A percentile compares a stretch with the other conserved stretches of the same genome.
phyloP scores from a whole-genome alignment of 768 basidiomycete species.

The Phlegmacium glaucopus region DNA sequence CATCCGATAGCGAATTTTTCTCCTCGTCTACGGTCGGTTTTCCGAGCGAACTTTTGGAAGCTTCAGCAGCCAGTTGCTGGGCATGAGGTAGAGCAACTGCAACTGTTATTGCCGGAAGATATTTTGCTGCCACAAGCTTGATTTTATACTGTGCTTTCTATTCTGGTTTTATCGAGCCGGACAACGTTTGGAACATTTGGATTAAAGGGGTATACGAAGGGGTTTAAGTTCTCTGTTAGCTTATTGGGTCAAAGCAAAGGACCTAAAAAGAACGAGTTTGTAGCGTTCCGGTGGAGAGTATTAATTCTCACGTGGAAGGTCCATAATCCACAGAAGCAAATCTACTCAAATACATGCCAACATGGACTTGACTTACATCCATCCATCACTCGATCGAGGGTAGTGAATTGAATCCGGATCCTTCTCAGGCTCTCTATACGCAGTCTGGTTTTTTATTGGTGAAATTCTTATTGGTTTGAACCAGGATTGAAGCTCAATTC shows the following conservation, averaged over 20 bases:
- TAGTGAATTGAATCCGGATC: too few species aligned
- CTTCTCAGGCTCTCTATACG: too few species aligned
- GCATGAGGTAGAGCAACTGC: constrained; percentile 64
- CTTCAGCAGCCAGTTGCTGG: constrained; percentile 39
- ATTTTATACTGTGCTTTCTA: constrained; percentile 98
- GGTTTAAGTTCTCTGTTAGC: constrained; percentile 73
- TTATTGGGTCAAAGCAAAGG: constrained; percentile 7
- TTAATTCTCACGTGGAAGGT: too few species aligned
- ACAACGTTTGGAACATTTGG: constrained; percentile 95
- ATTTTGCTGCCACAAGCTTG: constrained; percentile 93
- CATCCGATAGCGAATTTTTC: constrained; percentile 29
- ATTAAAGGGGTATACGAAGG: constrained; percentile 85
- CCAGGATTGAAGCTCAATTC: too few species aligned
- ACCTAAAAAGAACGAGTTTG: constrained; percentile 39
- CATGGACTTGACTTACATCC: too few species aligned
- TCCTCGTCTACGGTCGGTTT: constrained; percentile 43
- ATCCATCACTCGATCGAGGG: too few species aligned
- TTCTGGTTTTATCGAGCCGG: constrained; percentile 96
- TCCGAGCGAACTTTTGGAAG: constrained; percentile 36
- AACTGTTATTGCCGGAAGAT: constrained; percentile 83
- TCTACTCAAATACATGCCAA: too few species aligned
- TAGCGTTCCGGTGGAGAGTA: too few species aligned
- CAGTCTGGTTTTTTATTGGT: too few species aligned
- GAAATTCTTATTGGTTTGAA: too few species aligned
- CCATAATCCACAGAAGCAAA: too few species aligned